phyloP scores from a whole-genome alignment of 2,329 filamentous ascomycete species.

The Claviceps capensis region DNA sequence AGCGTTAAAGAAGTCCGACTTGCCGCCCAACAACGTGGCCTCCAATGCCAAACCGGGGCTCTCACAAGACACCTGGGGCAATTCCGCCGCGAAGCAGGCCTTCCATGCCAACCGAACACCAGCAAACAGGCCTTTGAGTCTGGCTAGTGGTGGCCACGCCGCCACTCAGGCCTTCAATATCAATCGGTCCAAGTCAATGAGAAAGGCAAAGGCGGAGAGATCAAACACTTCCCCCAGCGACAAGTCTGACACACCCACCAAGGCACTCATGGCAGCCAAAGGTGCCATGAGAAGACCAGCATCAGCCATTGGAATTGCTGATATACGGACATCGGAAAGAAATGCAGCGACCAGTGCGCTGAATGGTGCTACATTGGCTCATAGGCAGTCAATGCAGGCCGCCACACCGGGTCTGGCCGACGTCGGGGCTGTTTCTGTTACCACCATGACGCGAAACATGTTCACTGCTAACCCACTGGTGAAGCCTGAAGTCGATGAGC shows the following conservation, averaged over 20 bases:
- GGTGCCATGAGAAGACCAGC: constrained; percentile 44
- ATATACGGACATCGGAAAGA: constrained; percentile 13
- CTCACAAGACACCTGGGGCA: constrained; percentile 35
- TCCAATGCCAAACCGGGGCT: constrained; percentile 6
- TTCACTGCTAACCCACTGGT: constrained; percentile 66
- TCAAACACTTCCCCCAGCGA: constrained; percentile 29
- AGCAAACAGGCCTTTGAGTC: constrained; percentile 7
- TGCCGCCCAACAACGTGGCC: neutral
- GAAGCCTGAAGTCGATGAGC: constrained; percentile 58
- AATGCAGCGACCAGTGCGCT: constrained; percentile 51
- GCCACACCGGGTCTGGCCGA: constrained; percentile 35
- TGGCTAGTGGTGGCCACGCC: constrained; percentile 15
- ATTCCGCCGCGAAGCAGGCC: constrained; percentile 57
- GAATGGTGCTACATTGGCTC: constrained; percentile 57
- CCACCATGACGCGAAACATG: constrained; percentile 59
- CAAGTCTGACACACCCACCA: constrained; percentile 13
- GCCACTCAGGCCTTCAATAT: constrained; percentile 25
- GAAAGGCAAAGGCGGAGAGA: constrained; percentile 10
- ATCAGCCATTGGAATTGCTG: constrained; percentile 4
- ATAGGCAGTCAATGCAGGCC: constrained; percentile 34
- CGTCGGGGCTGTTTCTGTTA: constrained; percentile 52
- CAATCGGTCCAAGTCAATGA: constrained; percentile 17
- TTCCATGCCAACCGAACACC: constrained; percentile 28
- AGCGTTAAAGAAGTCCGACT: constrained; percentile 14
- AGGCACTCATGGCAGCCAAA: constrained; percentile 61